Percentiles rank a stretch among this genome's conserved stretches.
Conservation (phyloP, 2,329 filamentous ascomycete genomes). For the Aspergillus sergii region DNA sequence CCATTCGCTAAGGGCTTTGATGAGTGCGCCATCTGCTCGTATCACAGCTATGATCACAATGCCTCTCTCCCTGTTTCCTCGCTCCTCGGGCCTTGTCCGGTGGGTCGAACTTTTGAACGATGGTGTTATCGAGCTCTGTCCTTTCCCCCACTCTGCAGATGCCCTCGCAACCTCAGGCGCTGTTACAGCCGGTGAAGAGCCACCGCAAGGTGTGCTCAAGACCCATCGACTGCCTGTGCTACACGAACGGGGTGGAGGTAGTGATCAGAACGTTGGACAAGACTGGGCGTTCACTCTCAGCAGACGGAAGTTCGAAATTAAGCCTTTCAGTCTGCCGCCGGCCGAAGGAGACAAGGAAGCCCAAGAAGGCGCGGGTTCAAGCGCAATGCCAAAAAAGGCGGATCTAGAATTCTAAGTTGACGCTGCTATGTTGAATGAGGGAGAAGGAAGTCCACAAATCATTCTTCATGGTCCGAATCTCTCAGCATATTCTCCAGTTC, state of each 20-base stretch:
- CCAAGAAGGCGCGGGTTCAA: conserved; percentile 51
- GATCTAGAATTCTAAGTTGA: conserved; percentile 71
- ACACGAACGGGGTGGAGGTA: conserved; percentile 85
- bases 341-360: conserved; percentile 73
- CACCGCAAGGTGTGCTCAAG: conserved; percentile 81
- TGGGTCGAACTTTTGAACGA: conserved; percentile 87
- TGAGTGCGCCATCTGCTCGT: conserved; percentile 67
- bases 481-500: conserved; percentile 64
- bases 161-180: conserved; percentile 55
- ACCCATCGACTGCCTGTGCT: conserved; percentile 81
- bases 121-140: conserved; percentile 81
- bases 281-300: conserved; percentile 91
- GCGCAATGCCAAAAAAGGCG: conserved; percentile 60
- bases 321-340: conserved; percentile 86
- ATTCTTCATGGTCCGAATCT: conserved; percentile 42
- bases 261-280: conserved; percentile 70
- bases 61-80: conserved; percentile 77
- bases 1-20: conserved; percentile 73
- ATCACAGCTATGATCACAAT: conserved; percentile 75
- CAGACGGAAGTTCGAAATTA: conserved; percentile 79
- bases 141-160: conserved; percentile 65
- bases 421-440: conserved; percentile 7
- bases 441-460: conserved; percentile 14
- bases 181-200: conserved; percentile 66
- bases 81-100: conserved; percentile 72